Percentiles rank a stretch among this genome's conserved stretches.
These are phyloP conservation scores for Cladobotryum protrusum DNA, from an alignment of 2,329 filamentous ascomycete genomes.

Conservation along the genomic window DNA sequence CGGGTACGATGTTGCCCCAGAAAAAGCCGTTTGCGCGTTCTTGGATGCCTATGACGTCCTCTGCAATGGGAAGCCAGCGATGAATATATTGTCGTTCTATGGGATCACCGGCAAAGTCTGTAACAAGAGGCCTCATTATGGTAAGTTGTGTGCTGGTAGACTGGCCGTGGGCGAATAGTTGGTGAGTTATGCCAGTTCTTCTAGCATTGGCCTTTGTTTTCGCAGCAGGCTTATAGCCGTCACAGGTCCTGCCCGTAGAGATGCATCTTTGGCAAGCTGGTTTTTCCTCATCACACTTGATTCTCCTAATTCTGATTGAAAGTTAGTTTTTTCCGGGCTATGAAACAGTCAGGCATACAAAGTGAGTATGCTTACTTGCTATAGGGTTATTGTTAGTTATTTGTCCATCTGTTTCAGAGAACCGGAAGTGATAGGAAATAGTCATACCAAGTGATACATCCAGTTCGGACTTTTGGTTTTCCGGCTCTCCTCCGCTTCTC, in stretches of 20 bases:
- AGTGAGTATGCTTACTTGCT: constrained; percentile 5
- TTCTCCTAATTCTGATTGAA: constrained; percentile 24
- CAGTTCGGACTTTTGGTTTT: constrained; percentile 34
- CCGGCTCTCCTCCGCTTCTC: constrained; percentile 27
- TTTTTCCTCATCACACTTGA: constrained; percentile 31
- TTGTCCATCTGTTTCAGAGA: constrained; percentile 1
- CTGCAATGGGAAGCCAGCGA: constrained; percentile 26
- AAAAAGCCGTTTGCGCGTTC: constrained; percentile 23
- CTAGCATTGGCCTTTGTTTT: constrained; percentile 5
- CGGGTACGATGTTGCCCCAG: constrained; percentile 25
- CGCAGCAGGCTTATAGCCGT: constrained; percentile 26
- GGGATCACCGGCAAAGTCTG: constrained; percentile 30
- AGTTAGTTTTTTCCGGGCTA: not conserved
- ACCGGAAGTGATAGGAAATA: not conserved
- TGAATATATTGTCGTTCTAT: constrained; percentile 31
- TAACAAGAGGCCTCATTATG: constrained; percentile 25
- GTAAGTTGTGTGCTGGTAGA: constrained; percentile 2
- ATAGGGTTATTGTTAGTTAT: constrained; percentile 16
- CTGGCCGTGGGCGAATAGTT: not conserved
- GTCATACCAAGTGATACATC: constrained; percentile 35
- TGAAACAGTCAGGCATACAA: not conserved
- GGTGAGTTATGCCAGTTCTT: constrained; percentile 4
- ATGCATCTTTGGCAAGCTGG: constrained; percentile 29
- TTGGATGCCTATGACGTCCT: constrained; percentile 23
- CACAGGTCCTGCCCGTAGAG: constrained; percentile 28